phyloP scores from a whole-genome alignment of 2,329 filamentous ascomycete genomes.

The Fusarium sp. region DNA sequence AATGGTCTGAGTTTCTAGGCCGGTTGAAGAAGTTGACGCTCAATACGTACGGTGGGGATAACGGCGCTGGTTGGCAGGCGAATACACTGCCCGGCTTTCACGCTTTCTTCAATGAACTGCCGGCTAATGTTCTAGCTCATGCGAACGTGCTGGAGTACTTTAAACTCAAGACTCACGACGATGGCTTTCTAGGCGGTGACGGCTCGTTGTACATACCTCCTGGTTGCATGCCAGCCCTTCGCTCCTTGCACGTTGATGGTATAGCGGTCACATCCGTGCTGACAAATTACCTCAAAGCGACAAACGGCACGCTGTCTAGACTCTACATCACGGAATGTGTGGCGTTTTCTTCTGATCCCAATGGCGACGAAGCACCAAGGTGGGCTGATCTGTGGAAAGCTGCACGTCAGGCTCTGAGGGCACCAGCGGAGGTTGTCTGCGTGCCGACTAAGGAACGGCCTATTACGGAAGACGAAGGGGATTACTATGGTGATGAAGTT shows the following conservation, averaged over 20 bases:
- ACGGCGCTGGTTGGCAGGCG: background rate
- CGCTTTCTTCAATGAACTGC: conserved; percentile 1
- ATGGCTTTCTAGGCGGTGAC: background rate
- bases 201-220: background rate
- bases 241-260: background rate
- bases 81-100: conserved; percentile 1
- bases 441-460: background rate
- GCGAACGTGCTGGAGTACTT: background rate
- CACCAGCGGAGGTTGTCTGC: background rate
- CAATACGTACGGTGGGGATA: background rate
- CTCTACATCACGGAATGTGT: background rate
- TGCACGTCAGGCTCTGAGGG: background rate
- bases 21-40: background rate
- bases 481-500: background rate
- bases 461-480: background rate
- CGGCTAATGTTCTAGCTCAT: background rate
- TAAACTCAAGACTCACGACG: background rate
- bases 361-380: background rate
- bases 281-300: background rate
- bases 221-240: background rate
- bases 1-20: conserved; percentile 1
- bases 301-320: background rate
- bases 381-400: conserved; percentile 1
- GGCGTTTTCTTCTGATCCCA: background rate
- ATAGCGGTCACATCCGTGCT: background rate